Conservation (phyloP, 2,329 filamentous ascomycete species). For the Volutella citrinella region DNA sequence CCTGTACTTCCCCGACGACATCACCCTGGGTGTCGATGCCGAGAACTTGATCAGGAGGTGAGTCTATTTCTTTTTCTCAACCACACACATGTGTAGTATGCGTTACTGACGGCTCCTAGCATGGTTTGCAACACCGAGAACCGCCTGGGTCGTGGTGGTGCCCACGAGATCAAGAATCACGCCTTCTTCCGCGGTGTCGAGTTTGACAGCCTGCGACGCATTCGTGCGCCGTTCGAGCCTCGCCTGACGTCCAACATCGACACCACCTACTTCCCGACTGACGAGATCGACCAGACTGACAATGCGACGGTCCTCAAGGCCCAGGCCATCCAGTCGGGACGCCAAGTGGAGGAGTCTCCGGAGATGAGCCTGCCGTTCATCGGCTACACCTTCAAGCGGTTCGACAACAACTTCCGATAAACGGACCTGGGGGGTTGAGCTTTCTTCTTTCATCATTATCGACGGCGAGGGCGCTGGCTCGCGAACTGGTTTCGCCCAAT, state of each 20-base stretch:
- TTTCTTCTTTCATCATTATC: slow-evolving; percentile 3
- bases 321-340: slow-evolving; percentile 70
- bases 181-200: slow-evolving; percentile 96
- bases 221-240: slow-evolving; percentile 94
- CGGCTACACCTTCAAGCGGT: slow-evolving; percentile 81
- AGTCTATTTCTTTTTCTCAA: slow-evolving; percentile 25
- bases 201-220: slow-evolving; percentile 87
- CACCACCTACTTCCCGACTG: slow-evolving; percentile 97
- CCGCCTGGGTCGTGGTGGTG: slow-evolving; percentile 81
- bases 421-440: slow-evolving; percentile 4
- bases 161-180: slow-evolving; percentile 89
- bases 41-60: slow-evolving; percentile 91
- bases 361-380: slow-evolving; percentile 88
- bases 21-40: slow-evolving; percentile 81
- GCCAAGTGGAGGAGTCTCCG: slow-evolving; percentile 71
- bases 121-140: slow-evolving; percentile 93
- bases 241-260: slow-evolving; percentile 91
- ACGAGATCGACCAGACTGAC: slow-evolving; percentile 96
- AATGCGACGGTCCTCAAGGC: slow-evolving; percentile 84
- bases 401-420: slow-evolving; percentile 68
- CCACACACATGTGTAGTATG: slow-evolving; percentile 11
- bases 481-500: slow-evolving; percentile 13
- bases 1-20: slow-evolving; percentile 94
- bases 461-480: slow-evolving; percentile 12
- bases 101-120: slow-evolving; percentile 41